A percentile compares a stretch with the other conserved stretches of the same genome.
phyloP scores from a whole-genome alignment of 768 basidiomycete species.

The Fomitopsis serialis region DNA sequence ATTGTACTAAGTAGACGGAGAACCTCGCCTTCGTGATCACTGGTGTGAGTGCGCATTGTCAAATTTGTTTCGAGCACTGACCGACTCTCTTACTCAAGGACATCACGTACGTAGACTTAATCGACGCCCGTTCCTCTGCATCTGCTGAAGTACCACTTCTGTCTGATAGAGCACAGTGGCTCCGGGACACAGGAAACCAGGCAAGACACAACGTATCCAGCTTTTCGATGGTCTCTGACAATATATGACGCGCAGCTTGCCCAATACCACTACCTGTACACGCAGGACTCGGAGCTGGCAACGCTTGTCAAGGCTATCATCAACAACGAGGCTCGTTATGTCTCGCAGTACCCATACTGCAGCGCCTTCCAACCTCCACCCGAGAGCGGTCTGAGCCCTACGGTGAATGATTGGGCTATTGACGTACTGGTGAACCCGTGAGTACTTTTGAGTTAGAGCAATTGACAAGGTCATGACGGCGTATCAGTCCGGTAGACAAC shows the following conservation, averaged over 20 bases:
- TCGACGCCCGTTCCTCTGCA: slow-evolving; percentile 3
- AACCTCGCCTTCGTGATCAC: slow-evolving; percentile 80
- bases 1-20: slow-evolving; percentile 44
- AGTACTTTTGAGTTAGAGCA: no score
- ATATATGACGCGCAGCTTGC: slow-evolving; percentile 46
- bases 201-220: slow-evolving; percentile 28
- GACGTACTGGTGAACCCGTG: slow-evolving; percentile 72
- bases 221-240: neutral
- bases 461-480: no score
- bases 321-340: slow-evolving; percentile 73
- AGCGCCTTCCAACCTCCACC: slow-evolving; percentile 79
- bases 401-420: slow-evolving; percentile 65
- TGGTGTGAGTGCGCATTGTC: slow-evolving; percentile 39
- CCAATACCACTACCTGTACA: slow-evolving; percentile 57
- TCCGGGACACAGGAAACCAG: slow-evolving; percentile 79
- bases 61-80: no score
- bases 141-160: neutral
- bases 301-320: slow-evolving; percentile 75
- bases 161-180: slow-evolving; percentile 65
- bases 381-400: slow-evolving; percentile 60
- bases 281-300: slow-evolving; percentile 52
- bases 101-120: slow-evolving; percentile 53
- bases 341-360: slow-evolving; percentile 71
- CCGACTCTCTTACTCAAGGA: no score
- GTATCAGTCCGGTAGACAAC: slow-evolving; percentile 65